Base-by-base conservation (phyloP, 208 protist species). In the Entamoeba histolytica region DNA sequence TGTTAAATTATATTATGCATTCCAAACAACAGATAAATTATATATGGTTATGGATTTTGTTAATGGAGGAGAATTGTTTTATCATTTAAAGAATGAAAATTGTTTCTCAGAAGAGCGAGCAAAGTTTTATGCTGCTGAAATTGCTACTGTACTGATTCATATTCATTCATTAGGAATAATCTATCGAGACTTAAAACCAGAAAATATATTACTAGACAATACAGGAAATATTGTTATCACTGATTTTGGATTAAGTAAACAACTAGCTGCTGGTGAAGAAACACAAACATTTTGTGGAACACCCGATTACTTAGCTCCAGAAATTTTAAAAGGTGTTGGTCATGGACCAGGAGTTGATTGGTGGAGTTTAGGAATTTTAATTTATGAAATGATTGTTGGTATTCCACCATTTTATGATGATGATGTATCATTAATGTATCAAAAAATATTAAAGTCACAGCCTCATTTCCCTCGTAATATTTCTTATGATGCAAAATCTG, bases 331-430 rank as follows among this genome's bases (percentile, higher is more conserved):
- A 61, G 96, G 97, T 52, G 95, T 95, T 49, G 97, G 97, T 0
- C 97, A 98, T 95, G 97, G 97, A 35, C 98, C 97, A 95, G 96
- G 97, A 49, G 97, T 98, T n/a, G 98, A 99, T 95, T 98, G 97
- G 97, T 99, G 98, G 98, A 96, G 96, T 92, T 97, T 98, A 94
- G 98, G 98, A 69, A 96, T 98, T 87, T 93, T 99, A 55, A 94
- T 98, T 51, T 99, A 98, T 93, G 97, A 97, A 93, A 97, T 97
- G 95, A 91, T 97, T 10, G 94, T 93, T 19, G 97, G 97, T 55
- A 51, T 91, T 92, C 95, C 97, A 50, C 97, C 97, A 47, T 98
- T 98, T 52, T 1, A 69, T 6, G 47, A 31, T 95, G 96, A 97
- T 35, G 96, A 96, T 93, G 95, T 95, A 28, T 95, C 96, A 50